phyloP scores from a whole-genome alignment of 148 eudicot species.

The Agrostemma githago region DNA sequence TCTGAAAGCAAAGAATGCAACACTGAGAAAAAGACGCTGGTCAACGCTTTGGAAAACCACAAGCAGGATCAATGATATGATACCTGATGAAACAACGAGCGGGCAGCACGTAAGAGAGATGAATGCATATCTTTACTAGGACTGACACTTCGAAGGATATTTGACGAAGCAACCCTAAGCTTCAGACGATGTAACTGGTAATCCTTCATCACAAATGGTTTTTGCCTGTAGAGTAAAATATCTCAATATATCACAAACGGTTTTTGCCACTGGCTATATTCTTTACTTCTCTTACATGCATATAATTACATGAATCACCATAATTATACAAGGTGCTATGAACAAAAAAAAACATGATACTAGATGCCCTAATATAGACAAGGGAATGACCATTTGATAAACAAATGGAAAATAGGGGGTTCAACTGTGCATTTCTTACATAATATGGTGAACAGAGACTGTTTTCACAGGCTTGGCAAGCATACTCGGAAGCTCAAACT shows the following conservation, averaged over 20 bases:
- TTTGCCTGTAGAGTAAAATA: slow-evolving; percentile 36
- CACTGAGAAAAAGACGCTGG: slow-evolving; percentile 2
- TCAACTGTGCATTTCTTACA: slow-evolving; percentile 35
- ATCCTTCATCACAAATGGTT: slow-evolving; percentile 45
- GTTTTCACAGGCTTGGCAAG: slow-evolving; percentile 56
- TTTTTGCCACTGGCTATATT: not conserved
- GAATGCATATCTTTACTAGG: slow-evolving; percentile 28
- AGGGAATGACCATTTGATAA: not conserved
- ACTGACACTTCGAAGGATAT: slow-evolving; percentile 52
- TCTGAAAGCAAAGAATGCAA: slow-evolving; percentile 42
- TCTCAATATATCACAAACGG: not conserved
- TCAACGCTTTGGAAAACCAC: not conserved
- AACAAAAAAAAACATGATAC: not conserved
- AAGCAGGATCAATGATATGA: not conserved
- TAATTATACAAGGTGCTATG: not conserved
- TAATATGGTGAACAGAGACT: slow-evolving; percentile 35
- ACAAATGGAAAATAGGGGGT: not conserved
- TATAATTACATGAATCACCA: not conserved
- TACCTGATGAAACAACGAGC: slow-evolving; percentile 75
- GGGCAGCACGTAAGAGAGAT: slow-evolving; percentile 53
- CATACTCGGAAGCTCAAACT: slow-evolving; percentile 43
- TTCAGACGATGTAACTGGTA: slow-evolving; percentile 46
- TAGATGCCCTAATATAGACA: not conserved
- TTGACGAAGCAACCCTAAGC: slow-evolving; percentile 56
- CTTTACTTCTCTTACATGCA: not conserved